Conservation (phyloP, 768 basidiomycete genomes). For the Pisolithus marmoratus region DNA sequence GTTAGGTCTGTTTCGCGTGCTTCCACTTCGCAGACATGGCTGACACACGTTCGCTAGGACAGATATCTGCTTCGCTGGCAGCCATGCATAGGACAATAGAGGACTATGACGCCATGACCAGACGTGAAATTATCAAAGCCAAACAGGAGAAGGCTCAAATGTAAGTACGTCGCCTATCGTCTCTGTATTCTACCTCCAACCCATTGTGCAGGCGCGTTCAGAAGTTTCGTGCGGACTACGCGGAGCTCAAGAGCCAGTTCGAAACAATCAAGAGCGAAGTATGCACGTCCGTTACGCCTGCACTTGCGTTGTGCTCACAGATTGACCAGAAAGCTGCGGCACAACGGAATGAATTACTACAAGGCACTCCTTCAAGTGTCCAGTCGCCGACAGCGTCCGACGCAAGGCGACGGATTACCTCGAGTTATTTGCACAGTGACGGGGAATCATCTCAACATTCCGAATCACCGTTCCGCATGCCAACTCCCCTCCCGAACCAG, state of each 20-base stretch:
- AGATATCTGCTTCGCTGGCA: constrained; percentile 95
- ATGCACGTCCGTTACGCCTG: not conserved
- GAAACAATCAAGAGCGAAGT: constrained; percentile 66
- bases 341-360: constrained; percentile 62
- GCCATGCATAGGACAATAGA: constrained; percentile 93
- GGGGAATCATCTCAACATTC: constrained; percentile 54
- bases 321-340: constrained; percentile 48
- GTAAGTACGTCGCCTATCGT: constrained; percentile 37
- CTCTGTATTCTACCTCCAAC: not conserved
- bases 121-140: constrained; percentile 90
- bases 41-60: constrained; percentile 54
- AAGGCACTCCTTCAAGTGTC: constrained; percentile 35
- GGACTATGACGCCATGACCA: constrained; percentile 96
- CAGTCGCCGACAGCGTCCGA: constrained; percentile 34
- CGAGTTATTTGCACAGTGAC: constrained; percentile 30
- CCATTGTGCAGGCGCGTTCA: constrained; percentile 73
- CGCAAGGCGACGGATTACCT: constrained; percentile 59
- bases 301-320: not conserved
- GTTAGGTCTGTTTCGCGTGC: constrained; percentile 52
- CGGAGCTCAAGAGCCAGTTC: constrained; percentile 77
- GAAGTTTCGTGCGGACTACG: constrained; percentile 85
- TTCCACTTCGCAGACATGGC: not conserved
- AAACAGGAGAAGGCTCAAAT: constrained; percentile 96
- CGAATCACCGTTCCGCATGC: constrained; percentile 80
- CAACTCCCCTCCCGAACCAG: constrained; percentile 49